Base-by-base conservation (phyloP, 2,329 filamentous ascomycete species). In the Chalaropsis ovoidea region DNA sequence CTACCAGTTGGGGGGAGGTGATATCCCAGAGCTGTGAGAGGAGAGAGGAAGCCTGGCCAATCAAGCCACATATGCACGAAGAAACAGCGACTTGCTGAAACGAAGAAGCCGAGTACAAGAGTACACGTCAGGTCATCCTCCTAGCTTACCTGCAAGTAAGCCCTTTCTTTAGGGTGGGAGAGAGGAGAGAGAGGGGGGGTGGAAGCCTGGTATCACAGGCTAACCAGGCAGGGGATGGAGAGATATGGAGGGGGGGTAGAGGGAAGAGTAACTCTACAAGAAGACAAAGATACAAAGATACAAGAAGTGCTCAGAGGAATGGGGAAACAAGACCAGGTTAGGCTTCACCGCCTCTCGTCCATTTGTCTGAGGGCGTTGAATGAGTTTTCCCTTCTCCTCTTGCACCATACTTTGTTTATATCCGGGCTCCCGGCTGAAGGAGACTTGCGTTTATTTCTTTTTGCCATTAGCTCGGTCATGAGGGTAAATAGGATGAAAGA, bases 261-360 rank as follows among this genome's bases (percentile, higher is more conserved):
- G 49, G 24, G 52, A 58, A 58, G 52, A 58, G 27, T 56, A 56
- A 11, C 52, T 35, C 31, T 13, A 43, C 49, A 56, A 15, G 52
- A 56, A 54, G 27, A 31, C 3, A 10, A 54, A 54, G 24, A 15
- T 4, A 58, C 19, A 58, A 58, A n/a, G 17, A 58, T 17, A 8
- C 27, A 35, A 31, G 17, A 31, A 35, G 31, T 39, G 52, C 17
- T 35, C 27, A 35, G 52, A 58, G 52, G 52, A 58, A 58, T 58
- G 52, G 52, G 52, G 24, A 8, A 58, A 58, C 52, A 58, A 58
- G 27, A 58, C 52, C 31, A 58, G 52, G 52, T 58, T n/a, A 19
- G 52, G 52, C 52, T 58, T 58, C 52, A 58, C 52, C 52, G 52
- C 52, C 52, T 56, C 52, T 58, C 52, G 52, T 31, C 31, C 24